Evolutionary conservation across 2,329 filamentous ascomycete species (phyloP).

Genomic region (Lecanicillium sp.): DNA sequence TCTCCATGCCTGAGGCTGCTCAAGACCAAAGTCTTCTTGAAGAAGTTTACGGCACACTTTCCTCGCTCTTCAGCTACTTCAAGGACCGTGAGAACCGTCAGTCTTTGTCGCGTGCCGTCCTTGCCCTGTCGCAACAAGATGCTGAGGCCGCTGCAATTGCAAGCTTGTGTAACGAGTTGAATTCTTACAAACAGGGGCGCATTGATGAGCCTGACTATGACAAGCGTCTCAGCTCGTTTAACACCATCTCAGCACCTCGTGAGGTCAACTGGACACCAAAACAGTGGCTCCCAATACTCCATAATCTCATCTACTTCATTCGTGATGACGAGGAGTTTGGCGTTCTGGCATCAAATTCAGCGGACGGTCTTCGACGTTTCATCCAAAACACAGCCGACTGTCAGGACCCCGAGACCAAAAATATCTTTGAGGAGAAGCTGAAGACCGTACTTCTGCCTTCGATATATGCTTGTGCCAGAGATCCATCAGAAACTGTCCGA

Average conservation of each 20-base stretch:
- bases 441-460: slow-evolving; percentile 62
- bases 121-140: slow-evolving; percentile 60
- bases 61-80: slow-evolving; percentile 84
- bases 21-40: slow-evolving; percentile 41
- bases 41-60: slow-evolving; percentile 64
- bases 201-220: slow-evolving; percentile 88
- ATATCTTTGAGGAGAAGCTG: slow-evolving; percentile 50
- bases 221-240: slow-evolving; percentile 69
- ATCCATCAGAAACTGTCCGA: slow-evolving; percentile 75
- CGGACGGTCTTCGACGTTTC: slow-evolving; percentile 71
- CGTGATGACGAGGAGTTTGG: slow-evolving; percentile 82
- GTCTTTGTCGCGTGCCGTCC: slow-evolving; percentile 64
- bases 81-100: slow-evolving; percentile 70
- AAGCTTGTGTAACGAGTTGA: slow-evolving; percentile 66
- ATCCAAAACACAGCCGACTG: slow-evolving; percentile 52
- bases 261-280: slow-evolving; percentile 51
- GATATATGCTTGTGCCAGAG: slow-evolving; percentile 66
- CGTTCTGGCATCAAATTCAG: slow-evolving; percentile 71
- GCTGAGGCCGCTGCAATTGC: slow-evolving; percentile 54
- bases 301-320: slow-evolving; percentile 85
- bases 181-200: slow-evolving; percentile 63
- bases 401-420: slow-evolving; percentile 24
- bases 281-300: slow-evolving; percentile 81
- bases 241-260: slow-evolving; percentile 55
- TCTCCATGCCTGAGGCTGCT: slow-evolving; percentile 48